phyloP scores from a whole-genome alignment of 345 rosid genomes.

The Gossypium raimondii region DNA sequence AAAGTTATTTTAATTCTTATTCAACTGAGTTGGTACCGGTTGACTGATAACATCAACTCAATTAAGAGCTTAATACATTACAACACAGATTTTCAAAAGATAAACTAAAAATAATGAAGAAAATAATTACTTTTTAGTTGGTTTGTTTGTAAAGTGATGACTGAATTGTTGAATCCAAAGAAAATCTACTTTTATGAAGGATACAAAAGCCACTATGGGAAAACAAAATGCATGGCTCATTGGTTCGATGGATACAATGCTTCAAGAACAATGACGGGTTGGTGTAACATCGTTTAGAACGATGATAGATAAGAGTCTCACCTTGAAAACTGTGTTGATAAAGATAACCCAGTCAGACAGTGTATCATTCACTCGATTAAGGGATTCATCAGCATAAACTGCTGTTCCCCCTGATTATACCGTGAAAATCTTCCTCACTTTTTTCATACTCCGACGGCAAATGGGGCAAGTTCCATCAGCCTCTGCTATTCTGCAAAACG shows the following conservation, averaged over 20 bases:
- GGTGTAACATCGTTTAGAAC: not conserved
- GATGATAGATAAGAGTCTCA: not conserved
- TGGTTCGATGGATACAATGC: not conserved
- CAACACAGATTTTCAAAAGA: too few relatives aligned
- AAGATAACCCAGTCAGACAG: not conserved
- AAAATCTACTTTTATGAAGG: not conserved
- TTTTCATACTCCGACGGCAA: constrained; percentile 81
- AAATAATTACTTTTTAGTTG: too few relatives aligned
- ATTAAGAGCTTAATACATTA: too few relatives aligned
- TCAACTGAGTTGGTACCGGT: too few relatives aligned
- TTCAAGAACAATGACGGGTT: not conserved
- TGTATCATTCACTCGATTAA: not conserved
- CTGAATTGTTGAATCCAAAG: not conserved
- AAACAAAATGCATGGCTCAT: constrained; percentile 14
- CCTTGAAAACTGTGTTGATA: constrained; percentile 3
- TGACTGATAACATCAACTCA: too few relatives aligned
- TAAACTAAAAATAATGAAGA: too few relatives aligned
- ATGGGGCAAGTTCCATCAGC: constrained; percentile 77
- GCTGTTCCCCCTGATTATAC: constrained; percentile 27
- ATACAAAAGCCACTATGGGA: not conserved
- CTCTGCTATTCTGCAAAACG: constrained; percentile 70
- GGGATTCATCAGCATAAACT: not conserved
- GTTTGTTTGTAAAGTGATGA: not conserved
- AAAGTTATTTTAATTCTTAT: too few relatives aligned
- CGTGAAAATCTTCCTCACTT: constrained; percentile 83